Percentiles rank a stretch among this genome's conserved stretches.
Conservation (phyloP, 305 asterid species). For the Fraxinus floribunda region DNA sequence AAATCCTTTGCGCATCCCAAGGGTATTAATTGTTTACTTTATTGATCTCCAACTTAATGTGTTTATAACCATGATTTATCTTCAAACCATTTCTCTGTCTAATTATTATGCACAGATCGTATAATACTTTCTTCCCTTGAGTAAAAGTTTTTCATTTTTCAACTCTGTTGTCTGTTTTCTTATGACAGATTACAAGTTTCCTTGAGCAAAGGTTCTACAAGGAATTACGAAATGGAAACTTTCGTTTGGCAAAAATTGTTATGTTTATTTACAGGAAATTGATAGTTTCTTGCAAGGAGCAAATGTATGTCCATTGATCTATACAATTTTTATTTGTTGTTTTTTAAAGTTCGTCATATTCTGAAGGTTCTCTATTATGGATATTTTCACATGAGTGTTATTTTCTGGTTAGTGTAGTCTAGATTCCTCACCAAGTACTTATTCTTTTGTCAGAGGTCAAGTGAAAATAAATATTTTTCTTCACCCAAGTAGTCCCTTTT, state of each 20-base stretch:
- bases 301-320: slow-evolving; percentile 56
- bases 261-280: slow-evolving; percentile 87
- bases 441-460: background rate
- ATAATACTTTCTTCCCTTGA: background rate
- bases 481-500: background rate
- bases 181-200: slow-evolving; percentile 69
- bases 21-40: slow-evolving; percentile 46
- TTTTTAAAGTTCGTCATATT: background rate
- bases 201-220: slow-evolving; percentile 97
- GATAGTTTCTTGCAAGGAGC: slow-evolving; percentile 85
- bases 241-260: slow-evolving; percentile 66
- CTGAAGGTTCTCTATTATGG: slow-evolving; percentile 9
- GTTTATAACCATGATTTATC: background rate
- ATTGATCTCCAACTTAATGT: background rate
- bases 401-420: background rate
- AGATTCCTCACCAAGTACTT: background rate
- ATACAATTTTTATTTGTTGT: background rate
- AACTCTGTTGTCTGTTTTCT: slow-evolving; percentile 25
- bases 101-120: background rate
- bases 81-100: background rate
- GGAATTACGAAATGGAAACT: slow-evolving; percentile 83
- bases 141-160: background rate
- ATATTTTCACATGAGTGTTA: background rate
- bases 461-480: background rate
- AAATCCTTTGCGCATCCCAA: slow-evolving; percentile 96